Percentiles rank a stretch among this genome's conserved stretches.
Evolutionary conservation across 306 rosid genomes (phyloP).

Genomic region (Sicyos edulis): DNA sequence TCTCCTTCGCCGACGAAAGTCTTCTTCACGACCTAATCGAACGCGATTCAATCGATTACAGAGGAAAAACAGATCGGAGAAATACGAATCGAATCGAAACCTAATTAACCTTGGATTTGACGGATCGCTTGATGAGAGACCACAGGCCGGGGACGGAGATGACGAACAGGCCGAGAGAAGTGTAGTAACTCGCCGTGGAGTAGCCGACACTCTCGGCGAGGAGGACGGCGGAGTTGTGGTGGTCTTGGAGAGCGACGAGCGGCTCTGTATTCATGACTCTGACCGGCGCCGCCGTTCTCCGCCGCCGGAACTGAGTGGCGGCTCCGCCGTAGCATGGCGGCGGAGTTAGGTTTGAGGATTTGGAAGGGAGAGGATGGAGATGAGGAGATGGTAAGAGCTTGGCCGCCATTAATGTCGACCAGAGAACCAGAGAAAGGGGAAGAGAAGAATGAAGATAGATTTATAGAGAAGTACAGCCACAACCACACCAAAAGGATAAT

Average conservation of each 20-base stretch:
- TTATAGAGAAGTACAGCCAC: too few relatives aligned
- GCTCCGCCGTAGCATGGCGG: constrained; percentile 8
- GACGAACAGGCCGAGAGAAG: constrained; percentile 90
- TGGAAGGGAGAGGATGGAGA: constrained; percentile 6
- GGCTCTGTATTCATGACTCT: constrained; percentile 1
- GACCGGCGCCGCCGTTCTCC: neutral
- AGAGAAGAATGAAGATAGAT: neutral
- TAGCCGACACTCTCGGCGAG: constrained; percentile 53
- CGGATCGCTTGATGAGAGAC: constrained; percentile 98
- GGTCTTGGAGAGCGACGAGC: constrained; percentile 1
- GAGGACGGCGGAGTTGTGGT: constrained; percentile 1
- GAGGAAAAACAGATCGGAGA: neutral
- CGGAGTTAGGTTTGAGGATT: neutral
- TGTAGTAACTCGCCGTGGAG: constrained; percentile 81
- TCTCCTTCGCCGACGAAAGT: constrained; percentile 50
- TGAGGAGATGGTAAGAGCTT: neutral
- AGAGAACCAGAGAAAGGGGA: neutral
- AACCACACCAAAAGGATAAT: neutral
- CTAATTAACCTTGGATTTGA: constrained; percentile 66
- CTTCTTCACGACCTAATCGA: constrained; percentile 76
- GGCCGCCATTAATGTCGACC: constrained; percentile 2
- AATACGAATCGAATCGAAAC: neutral
- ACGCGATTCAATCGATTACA: neutral
- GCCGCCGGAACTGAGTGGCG: neutral
- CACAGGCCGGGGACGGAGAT: constrained; percentile 91